phyloP scores from a whole-genome alignment of 768 basidiomycete species.

The Boletus rufocinnamomeus region DNA sequence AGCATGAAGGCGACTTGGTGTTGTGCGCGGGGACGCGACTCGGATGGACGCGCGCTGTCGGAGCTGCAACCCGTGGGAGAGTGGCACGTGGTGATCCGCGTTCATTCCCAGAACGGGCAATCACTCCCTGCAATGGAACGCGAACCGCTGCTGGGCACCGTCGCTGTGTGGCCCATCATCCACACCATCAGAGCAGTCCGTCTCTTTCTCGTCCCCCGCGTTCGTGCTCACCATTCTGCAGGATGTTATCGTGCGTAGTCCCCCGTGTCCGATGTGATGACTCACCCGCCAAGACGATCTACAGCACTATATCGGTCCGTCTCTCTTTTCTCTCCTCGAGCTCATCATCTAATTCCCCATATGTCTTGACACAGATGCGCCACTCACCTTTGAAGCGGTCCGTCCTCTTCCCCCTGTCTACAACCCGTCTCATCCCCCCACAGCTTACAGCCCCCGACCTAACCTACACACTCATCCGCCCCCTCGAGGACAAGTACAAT shows the following conservation, averaged over 20 bases:
- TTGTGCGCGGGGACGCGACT: constrained; percentile 31
- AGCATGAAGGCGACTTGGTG: constrained; percentile 31
- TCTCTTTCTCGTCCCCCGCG: not conserved
- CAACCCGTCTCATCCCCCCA: constrained; percentile 12
- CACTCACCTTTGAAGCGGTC: constrained; percentile 79
- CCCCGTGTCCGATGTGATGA: too few species aligned
- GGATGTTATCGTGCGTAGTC: constrained; percentile 59
- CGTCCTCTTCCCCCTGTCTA: constrained; percentile 26
- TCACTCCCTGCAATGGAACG: constrained; percentile 30
- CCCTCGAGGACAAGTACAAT: constrained; percentile 84
- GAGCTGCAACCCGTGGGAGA: constrained; percentile 35
- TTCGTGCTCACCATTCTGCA: constrained; percentile 32
- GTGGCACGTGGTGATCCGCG: not conserved
- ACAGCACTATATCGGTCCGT: constrained; percentile 70
- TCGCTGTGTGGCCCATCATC: constrained; percentile 79
- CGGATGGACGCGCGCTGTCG: constrained; percentile 34
- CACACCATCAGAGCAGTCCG: constrained; percentile 69
- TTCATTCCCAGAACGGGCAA: not conserved
- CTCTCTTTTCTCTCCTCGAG: not conserved
- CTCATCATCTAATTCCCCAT: too few species aligned
- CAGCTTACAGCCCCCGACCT: constrained; percentile 85
- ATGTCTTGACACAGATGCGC: constrained; percentile 79
- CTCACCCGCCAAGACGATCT: not conserved
- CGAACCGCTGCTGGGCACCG: constrained; percentile 47
- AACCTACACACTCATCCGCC: constrained; percentile 86